Percentiles rank a stretch among this genome's conserved stretches.
Evolutionary conservation across 2,329 filamentous ascomycete genomes (phyloP).

Genomic region (Tolypocladium inflatum): DNA sequence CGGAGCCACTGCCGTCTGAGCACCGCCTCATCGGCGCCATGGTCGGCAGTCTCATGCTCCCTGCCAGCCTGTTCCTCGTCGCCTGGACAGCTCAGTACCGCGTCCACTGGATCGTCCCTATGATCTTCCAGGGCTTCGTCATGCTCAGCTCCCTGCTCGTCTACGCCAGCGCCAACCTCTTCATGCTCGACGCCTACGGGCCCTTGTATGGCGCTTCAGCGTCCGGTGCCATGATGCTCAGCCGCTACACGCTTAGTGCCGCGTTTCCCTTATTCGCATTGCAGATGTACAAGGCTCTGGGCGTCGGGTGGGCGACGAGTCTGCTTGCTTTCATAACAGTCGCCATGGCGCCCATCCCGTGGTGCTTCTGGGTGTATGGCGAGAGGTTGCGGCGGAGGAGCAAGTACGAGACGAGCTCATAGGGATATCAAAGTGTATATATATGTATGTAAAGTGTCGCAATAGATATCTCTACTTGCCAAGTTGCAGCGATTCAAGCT

Average conservation of each 20-base stretch:
- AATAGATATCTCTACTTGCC: not conserved
- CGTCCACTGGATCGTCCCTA: constrained; percentile 14
- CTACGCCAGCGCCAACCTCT: constrained; percentile 16
- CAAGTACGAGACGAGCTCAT: constrained; percentile 16
- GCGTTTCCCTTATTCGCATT: constrained; percentile 38
- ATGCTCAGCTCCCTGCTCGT: constrained; percentile 17
- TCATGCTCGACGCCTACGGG: constrained; percentile 18
- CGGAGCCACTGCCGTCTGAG: constrained; percentile 50
- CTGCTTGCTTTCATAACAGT: constrained; percentile 29
- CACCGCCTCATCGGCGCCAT: constrained; percentile 53
- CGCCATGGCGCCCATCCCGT: constrained; percentile 25
- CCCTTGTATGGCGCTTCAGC: constrained; percentile 17
- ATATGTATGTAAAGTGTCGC: not conserved
- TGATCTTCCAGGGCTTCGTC: constrained; percentile 14
- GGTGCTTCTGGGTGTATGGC: constrained; percentile 15
- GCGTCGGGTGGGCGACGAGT: constrained; percentile 34
- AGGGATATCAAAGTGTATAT: not conserved
- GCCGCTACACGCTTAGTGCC: constrained; percentile 45
- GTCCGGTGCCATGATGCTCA: constrained; percentile 15
- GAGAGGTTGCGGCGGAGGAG: constrained; percentile 12
- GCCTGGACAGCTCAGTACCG: constrained; percentile 45
- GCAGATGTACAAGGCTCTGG: constrained; percentile 28
- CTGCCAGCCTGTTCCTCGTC: constrained; percentile 58
- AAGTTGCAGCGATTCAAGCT: not conserved
- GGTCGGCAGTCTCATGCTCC: constrained; percentile 52